Evolutionary conservation across 163 green algal species (phyloP).

Genomic region (Scenedesmus sp.): DNA sequence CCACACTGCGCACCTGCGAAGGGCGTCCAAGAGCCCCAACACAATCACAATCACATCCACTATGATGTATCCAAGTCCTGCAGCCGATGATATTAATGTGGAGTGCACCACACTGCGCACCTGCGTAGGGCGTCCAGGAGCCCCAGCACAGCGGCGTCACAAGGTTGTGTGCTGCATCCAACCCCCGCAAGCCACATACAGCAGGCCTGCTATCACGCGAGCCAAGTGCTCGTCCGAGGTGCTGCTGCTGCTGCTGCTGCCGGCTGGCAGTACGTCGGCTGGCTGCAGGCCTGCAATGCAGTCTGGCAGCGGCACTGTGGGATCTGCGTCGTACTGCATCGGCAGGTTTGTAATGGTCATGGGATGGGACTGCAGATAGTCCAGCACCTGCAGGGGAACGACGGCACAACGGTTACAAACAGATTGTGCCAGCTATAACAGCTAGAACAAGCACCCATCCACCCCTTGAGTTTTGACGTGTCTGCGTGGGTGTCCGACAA

Average conservation of each 20-base stretch:
- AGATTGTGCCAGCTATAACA: too few relatives aligned
- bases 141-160: slow-evolving; percentile 47
- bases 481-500: too few relatives aligned
- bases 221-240: neutral
- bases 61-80: too few relatives aligned
- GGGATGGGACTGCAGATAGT: slow-evolving; percentile 35
- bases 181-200: slow-evolving; percentile 30
- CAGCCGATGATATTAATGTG: too few relatives aligned
- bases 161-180: slow-evolving; percentile 37
- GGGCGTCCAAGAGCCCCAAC: slow-evolving; percentile 10
- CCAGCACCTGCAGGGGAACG: neutral
- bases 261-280: neutral
- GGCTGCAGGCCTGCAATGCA: slow-evolving; percentile 15
- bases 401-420: neutral
- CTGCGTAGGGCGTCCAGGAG: neutral
- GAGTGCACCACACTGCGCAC: neutral
- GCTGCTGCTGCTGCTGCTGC: neutral
- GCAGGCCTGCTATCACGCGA: slow-evolving; percentile 6
- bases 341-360: slow-evolving; percentile 11
- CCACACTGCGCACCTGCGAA: neutral
- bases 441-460: too few relatives aligned
- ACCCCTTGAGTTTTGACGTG: too few relatives aligned
- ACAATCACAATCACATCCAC: too few relatives aligned
- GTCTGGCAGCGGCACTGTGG: slow-evolving; percentile 2
- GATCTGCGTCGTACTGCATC: slow-evolving; percentile 52